A percentile compares a stretch with the other conserved stretches of the same genome.
These are phyloP conservation scores for Hansenula sp. DNA, from an alignment of 1,139 yeast genomes.

Conservation along the genomic window DNA sequence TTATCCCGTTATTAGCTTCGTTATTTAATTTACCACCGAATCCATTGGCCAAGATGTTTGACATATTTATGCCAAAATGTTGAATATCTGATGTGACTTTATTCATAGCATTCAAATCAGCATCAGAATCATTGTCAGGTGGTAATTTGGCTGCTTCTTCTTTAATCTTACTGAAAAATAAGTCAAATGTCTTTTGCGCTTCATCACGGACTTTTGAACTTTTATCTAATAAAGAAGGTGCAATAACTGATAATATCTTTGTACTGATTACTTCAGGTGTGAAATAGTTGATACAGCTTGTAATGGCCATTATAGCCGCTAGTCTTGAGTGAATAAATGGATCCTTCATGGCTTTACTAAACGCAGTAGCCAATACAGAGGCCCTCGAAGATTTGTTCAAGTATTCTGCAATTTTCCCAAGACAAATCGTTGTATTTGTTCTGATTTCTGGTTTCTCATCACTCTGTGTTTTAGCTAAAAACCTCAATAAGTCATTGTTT, in stretches of 20 bases:
- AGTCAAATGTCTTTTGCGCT: slow-evolving; percentile 64
- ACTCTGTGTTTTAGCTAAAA: slow-evolving; percentile 82
- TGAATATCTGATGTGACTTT: slow-evolving; percentile 24
- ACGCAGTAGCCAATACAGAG: slow-evolving; percentile 82
- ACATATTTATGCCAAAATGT: slow-evolving; percentile 24
- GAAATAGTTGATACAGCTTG: slow-evolving; percentile 60
- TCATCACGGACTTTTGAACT: slow-evolving; percentile 66
- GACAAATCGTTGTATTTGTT: slow-evolving; percentile 76
- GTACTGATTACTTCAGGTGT: slow-evolving; percentile 75
- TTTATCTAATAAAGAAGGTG: slow-evolving; percentile 77
- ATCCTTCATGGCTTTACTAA: slow-evolving; percentile 79
- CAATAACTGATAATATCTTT: slow-evolving; percentile 80
- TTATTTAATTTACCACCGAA: slow-evolving; percentile 19
- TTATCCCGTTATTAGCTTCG: slow-evolving; percentile 10
- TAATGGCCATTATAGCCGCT: slow-evolving; percentile 76
- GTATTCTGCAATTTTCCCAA: slow-evolving; percentile 65
- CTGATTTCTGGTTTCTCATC: slow-evolving; percentile 83
- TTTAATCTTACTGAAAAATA: slow-evolving; percentile 63
- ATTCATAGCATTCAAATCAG: slow-evolving; percentile 12
- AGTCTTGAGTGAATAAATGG: slow-evolving; percentile 73
- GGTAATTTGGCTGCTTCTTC: slow-evolving; percentile 57
- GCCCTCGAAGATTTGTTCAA: slow-evolving; percentile 59
- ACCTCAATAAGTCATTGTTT: slow-evolving; percentile 79
- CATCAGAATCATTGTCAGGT: slow-evolving; percentile 37
- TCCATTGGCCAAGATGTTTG: slow-evolving; percentile 16